Evolutionary conservation across 805 yeast genomes (phyloP), one percentile per base, ranked within the genome.

Genomic region (Teunomyces atbi): DNA sequence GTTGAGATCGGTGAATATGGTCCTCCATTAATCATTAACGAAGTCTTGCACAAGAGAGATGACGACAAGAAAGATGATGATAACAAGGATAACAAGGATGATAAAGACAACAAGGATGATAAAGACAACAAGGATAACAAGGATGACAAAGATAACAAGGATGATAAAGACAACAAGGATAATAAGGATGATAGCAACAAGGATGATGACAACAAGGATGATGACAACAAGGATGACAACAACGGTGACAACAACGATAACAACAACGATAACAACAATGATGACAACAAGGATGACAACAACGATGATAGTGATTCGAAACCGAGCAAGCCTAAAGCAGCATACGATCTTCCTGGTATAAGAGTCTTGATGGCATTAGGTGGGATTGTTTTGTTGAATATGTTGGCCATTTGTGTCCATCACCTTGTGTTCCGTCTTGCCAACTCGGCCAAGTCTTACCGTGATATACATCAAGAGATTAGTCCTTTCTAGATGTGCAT

Each of bases 371-470:
- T 72, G 41, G 75, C 63, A 2, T 56, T 71, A 15, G 63, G 60
- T 12, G 75, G 62, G 2, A 57, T 72, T 39, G 55, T 69, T 3
- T 34, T 69, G 7, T 45, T 72, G 20, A 71, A 72, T 49, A 58
- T 66, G 53, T 27, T 68, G 19, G 74, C 64, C 21, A 70, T 72
- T 44, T 51, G 62, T 26, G 56, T 70, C 30, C 76, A 71, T 46
- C 77, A 72, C 47, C 45, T 71, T 19, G 68, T 59, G 4, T 38
- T 28, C 30, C 42, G 42, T 6, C 7, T 26, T 29, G 16, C 33
- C 30, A 38, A 38, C 26, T 36, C 39, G 12, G 39, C 23, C 39
- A 36, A 36, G 28, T 36, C 39, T 3, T 36, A 36, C 23, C 21
- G 39, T n/a, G 39, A 36, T 12, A 36, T 36, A 23, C 39, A 36